These are phyloP conservation scores for Talaromyces sp. DNA, from an alignment of 2,329 filamentous ascomycete species.

Conservation along the genomic window DNA sequence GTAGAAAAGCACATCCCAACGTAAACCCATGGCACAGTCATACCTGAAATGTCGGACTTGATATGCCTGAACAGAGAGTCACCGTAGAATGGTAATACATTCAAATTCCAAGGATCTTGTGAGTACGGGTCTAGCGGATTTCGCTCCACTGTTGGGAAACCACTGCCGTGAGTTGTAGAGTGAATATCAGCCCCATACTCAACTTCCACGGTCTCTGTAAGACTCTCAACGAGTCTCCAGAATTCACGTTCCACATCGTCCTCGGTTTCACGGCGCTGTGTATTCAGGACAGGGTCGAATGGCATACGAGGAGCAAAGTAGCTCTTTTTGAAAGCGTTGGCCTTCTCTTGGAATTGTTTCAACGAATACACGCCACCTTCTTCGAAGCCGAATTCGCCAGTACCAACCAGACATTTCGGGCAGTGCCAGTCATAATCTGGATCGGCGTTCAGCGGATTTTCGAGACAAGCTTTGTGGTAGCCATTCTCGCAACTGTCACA, in stretches of 20 bases:
- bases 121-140: constrained; percentile 84
- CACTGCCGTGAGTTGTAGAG: constrained; percentile 94
- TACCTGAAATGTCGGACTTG: constrained; percentile 96
- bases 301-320: constrained; percentile 92
- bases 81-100: constrained; percentile 81
- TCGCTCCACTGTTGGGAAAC: constrained; percentile 90
- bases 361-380: constrained; percentile 94
- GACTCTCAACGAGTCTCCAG: constrained; percentile 88
- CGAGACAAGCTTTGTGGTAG: constrained; percentile 83
- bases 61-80: constrained; percentile 96
- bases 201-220: constrained; percentile 94
- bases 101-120: constrained; percentile 92
- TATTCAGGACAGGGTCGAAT: constrained; percentile 78
- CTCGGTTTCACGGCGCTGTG: constrained; percentile 77
- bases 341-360: constrained; percentile 93
- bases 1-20: constrained; percentile 99
- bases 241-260: constrained; percentile 96
- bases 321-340: constrained; percentile 87
- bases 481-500: constrained; percentile 92
- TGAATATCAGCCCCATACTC: constrained; percentile 98
- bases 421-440: constrained; percentile 95
- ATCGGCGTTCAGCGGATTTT: constrained; percentile 73
- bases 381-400: constrained; percentile 95
- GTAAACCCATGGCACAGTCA: constrained; percentile 99
- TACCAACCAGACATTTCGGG: constrained; percentile 88